Evolutionary conservation across 1,139 yeast species (phyloP), one percentile per base, ranked within the genome.

Genomic region (Tardiomyces depauwii): DNA sequence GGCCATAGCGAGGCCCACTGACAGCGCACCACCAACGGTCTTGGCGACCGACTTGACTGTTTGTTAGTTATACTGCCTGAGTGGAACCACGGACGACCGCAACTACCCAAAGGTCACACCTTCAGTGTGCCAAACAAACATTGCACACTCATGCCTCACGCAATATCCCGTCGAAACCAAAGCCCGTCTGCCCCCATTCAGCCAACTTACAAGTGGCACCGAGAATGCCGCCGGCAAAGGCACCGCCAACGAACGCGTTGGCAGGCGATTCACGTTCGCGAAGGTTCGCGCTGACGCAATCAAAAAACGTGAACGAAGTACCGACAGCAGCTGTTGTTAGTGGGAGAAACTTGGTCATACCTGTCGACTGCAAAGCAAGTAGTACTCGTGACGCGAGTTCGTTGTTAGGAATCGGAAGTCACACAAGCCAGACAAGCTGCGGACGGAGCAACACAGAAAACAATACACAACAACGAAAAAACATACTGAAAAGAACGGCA

Each of bases 181-280:
- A n/a, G n/a, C n/a, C n/a, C n/a, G n/a, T n/a, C n/a, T n/a, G n/a
- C n/a, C n/a, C n/a, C n/a, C n/a, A n/a, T n/a, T n/a, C n/a, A n/a
- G n/a, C n/a, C n/a, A 27, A 30, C 36, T 30, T 30, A 30, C 36
- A 54, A 13, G 52, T 45, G 39, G 70, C 58, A 48, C 77, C 77
- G 28, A 69, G 53, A 27, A 72, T 49, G 7, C 69, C 68, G 44
- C 78, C 78, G 40, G 77, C 75, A 21, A 72, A 61, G 25, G 71
- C 66, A 41, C 79, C 79, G 38, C 81, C 78, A 44, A 63, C 58
- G 50, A 74, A 68, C 45, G 74, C 72, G 55, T 72, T 75, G 44
- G 65, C 54, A 2, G 76, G 70, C 44, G 72, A 72, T 48, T 68
- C 68, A 51, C 63, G 61, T 53, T 68, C 70, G 44, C 74, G 62